Evolutionary conservation across 2,329 filamentous ascomycete species (phyloP).

Genomic region (Diaporthe helianthi): DNA sequence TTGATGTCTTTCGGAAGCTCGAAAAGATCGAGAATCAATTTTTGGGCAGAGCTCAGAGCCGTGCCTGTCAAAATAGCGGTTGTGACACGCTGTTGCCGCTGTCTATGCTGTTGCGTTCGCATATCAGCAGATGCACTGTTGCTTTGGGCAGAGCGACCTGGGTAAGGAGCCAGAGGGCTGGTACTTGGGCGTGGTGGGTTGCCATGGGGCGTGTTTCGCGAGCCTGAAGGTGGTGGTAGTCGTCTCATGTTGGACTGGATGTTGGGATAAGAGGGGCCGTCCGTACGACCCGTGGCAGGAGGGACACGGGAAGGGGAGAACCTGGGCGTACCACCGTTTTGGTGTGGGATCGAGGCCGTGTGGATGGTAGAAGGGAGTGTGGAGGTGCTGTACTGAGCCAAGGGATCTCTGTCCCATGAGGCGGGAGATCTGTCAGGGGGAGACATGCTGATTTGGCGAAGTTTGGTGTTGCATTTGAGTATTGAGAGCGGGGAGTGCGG

Average conservation of each 20-base stretch:
- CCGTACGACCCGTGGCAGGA: not conserved
- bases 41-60: constrained; percentile 32
- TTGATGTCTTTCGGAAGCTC: constrained; percentile 47
- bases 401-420: too few species aligned
- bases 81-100: not conserved
- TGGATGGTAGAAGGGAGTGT: not conserved
- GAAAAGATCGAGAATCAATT: constrained; percentile 44
- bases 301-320: too few species aligned
- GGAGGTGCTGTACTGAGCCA: not conserved
- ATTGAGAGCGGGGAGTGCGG: too few species aligned
- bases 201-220: not conserved
- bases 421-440: not conserved
- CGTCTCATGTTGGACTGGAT: not conserved
- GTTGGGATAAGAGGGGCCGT: not conserved
- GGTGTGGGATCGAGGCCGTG: not conserved
- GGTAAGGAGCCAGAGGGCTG: not conserved
- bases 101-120: not conserved
- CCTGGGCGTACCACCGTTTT: not conserved
- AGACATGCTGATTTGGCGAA: not conserved
- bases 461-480: not conserved
- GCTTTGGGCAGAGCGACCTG: not conserved
- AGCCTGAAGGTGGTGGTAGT: not conserved
- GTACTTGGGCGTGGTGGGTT: not conserved
- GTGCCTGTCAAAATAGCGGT: not conserved
- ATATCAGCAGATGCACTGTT: not conserved